Percentiles rank a stretch among this genome's conserved stretches.
These are phyloP conservation scores for Arthrobotrys pseudoclavata DNA, from an alignment of 2,329 filamentous ascomycete species.

Conservation along the genomic window DNA sequence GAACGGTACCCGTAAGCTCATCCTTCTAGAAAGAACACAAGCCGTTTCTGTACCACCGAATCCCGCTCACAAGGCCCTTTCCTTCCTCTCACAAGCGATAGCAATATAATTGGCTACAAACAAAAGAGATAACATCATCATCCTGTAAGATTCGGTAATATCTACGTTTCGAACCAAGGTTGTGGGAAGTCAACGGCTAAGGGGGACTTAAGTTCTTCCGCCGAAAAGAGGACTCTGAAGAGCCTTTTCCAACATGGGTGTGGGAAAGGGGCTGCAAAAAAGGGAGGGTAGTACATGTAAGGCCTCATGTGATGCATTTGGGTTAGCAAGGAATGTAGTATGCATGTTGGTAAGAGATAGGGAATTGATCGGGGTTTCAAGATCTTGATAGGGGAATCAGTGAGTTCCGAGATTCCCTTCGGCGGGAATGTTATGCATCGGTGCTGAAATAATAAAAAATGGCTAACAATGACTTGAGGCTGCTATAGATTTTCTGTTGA, in stretches of 20 bases:
- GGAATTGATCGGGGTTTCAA: not conserved
- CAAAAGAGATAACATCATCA: not conserved
- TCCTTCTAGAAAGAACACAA: not conserved
- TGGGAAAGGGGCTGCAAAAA: conserved; percentile 13
- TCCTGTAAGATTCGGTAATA: not conserved
- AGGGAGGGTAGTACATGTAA: conserved; percentile 6
- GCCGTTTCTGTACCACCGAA: not conserved
- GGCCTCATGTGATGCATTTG: conserved; percentile 20
- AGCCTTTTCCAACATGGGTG: not conserved
- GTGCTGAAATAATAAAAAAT: not conserved
- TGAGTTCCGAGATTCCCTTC: not conserved
- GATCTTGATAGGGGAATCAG: not conserved
- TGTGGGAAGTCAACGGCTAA: not conserved
- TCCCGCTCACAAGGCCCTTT: not conserved
- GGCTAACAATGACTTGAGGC: not conserved
- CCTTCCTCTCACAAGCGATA: not conserved
- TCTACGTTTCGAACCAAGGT: conserved; percentile 1
- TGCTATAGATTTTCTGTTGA: not conserved
- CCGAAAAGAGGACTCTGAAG: no score
- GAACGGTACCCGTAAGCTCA: not conserved
- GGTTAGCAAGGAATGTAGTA: conserved; percentile 18
- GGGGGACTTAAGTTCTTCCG: not conserved
- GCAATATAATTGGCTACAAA: not conserved
- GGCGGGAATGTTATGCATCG: not conserved
- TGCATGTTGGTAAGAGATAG: not conserved